Percentiles rank a stretch among this genome's conserved stretches.
These are phyloP conservation scores for Paraphoma sp. DNA, from an alignment of 2,329 filamentous ascomycete genomes.

Conservation along the genomic window DNA sequence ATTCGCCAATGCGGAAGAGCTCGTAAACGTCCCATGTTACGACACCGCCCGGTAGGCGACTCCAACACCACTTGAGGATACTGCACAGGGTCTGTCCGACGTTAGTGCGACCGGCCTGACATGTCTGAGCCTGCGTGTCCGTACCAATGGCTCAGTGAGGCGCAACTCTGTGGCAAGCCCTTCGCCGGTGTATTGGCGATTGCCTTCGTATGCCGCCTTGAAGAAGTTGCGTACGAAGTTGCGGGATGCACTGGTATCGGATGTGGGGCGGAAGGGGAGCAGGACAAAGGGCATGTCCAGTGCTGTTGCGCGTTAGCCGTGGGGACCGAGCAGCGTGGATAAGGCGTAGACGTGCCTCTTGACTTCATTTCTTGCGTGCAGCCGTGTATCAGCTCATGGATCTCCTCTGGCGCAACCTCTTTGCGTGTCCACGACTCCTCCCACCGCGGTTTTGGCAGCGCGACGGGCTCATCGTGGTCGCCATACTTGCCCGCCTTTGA, in stretches of 20 bases:
- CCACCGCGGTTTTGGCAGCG: conserved; percentile 76
- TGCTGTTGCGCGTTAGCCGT: conserved; percentile 59
- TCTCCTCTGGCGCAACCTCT: conserved; percentile 85
- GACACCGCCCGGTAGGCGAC: conserved; percentile 84
- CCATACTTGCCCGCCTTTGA: conserved; percentile 41
- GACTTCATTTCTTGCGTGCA: conserved; percentile 93
- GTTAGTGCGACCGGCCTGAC: conserved; percentile 20
- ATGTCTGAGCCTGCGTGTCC: conserved; percentile 30
- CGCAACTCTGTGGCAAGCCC: conserved; percentile 83
- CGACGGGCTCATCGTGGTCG: conserved; percentile 31
- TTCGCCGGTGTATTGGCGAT: conserved; percentile 68
- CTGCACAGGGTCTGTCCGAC: conserved; percentile 79
- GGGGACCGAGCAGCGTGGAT: background rate
- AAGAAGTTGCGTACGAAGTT: conserved; percentile 95
- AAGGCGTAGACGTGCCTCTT: conserved; percentile 69
- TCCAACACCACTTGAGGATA: conserved; percentile 99
- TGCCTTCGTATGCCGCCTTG: conserved; percentile 67
- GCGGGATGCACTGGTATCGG: conserved; percentile 88
- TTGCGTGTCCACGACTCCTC: conserved; percentile 86
- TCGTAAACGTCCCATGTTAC: conserved; percentile 98
- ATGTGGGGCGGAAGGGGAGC: conserved; percentile 90
- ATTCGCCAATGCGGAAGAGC: conserved; percentile 91
- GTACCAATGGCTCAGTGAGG: conserved; percentile 91
- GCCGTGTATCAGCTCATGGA: conserved; percentile 82
- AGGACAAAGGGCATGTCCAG: conserved; percentile 92